Percentiles rank a stretch among this genome's conserved stretches.
Evolutionary conservation across 2,329 filamentous ascomycete species (phyloP).

Genomic region (Endothia cerciana): DNA sequence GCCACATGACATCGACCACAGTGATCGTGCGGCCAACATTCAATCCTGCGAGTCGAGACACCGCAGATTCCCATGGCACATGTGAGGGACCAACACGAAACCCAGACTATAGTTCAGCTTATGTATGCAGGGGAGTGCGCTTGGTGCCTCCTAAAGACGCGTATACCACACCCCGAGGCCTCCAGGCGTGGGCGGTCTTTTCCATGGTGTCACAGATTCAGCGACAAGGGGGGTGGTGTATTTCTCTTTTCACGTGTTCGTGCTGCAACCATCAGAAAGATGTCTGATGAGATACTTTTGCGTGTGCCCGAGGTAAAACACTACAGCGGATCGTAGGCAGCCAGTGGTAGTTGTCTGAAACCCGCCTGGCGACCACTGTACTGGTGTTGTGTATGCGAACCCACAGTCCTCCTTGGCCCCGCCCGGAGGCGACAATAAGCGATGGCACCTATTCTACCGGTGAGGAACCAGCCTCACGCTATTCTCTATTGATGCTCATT

Average conservation of each 20-base stretch:
- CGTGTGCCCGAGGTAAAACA: not conserved
- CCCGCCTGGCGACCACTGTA: not conserved
- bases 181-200: not conserved
- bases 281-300: not conserved
- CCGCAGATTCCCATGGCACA: not conserved
- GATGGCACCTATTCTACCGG: not conserved
- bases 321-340: not conserved
- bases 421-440: not conserved
- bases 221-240: not conserved
- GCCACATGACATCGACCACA: not conserved
- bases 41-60: not conserved
- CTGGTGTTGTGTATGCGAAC: not conserved
- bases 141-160: not conserved
- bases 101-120: not conserved
- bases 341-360: not conserved
- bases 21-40: constrained; percentile 1
- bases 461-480: not conserved
- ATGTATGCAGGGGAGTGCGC: not conserved
- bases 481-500: not conserved
- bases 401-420: not conserved
- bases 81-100: not conserved
- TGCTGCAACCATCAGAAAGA: not conserved
- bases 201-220: not conserved
- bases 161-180: not conserved
- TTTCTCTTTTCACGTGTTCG: constrained; percentile 3